phyloP scores from a whole-genome alignment of 2,329 filamentous ascomycete species.

The Nemania diffusa region DNA sequence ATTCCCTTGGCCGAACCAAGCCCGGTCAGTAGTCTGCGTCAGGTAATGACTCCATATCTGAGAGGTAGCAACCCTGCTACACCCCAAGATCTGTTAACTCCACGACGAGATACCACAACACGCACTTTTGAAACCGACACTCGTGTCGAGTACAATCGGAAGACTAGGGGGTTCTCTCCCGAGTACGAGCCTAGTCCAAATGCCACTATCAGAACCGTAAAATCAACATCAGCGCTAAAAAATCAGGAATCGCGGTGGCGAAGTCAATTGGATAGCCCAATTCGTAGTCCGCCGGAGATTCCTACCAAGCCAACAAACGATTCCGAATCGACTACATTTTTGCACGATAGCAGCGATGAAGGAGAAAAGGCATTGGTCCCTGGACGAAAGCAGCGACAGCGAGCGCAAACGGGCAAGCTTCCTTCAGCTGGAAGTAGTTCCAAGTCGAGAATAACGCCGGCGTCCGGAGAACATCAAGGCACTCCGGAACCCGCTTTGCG shows the following conservation, averaged over 20 bases:
- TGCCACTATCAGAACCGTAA: slow-evolving; percentile 75
- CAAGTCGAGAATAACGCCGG: slow-evolving; percentile 4
- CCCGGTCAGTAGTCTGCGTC: slow-evolving; percentile 81
- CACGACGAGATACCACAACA: slow-evolving; percentile 41
- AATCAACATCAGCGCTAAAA: slow-evolving; percentile 55
- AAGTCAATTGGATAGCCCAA: slow-evolving; percentile 41
- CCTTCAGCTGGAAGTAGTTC: slow-evolving; percentile 18
- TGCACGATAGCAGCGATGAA: slow-evolving; percentile 64
- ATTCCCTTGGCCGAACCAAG: slow-evolving; percentile 60
- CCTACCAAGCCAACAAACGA: slow-evolving; percentile 40
- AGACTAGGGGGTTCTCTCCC: slow-evolving; percentile 74
- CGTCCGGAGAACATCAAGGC: background rate
- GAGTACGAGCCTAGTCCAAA: slow-evolving; percentile 78
- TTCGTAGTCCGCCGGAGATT: slow-evolving; percentile 43
- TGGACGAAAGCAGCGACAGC: slow-evolving; percentile 26
- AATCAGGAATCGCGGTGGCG: slow-evolving; percentile 44
- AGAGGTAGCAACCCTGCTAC: slow-evolving; percentile 37
- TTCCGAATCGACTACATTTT: slow-evolving; percentile 57
- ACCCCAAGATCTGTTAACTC: slow-evolving; percentile 35
- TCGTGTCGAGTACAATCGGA: slow-evolving; percentile 48
- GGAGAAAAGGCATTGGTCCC: slow-evolving; percentile 43
- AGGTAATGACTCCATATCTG: slow-evolving; percentile 89
- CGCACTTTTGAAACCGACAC: slow-evolving; percentile 41
- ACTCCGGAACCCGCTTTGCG: slow-evolving; percentile 15
- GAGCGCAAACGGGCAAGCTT: slow-evolving; percentile 35